phyloP scores from a whole-genome alignment of 495 filamentous ascomycete species.

The Hypoxylon rickii region DNA sequence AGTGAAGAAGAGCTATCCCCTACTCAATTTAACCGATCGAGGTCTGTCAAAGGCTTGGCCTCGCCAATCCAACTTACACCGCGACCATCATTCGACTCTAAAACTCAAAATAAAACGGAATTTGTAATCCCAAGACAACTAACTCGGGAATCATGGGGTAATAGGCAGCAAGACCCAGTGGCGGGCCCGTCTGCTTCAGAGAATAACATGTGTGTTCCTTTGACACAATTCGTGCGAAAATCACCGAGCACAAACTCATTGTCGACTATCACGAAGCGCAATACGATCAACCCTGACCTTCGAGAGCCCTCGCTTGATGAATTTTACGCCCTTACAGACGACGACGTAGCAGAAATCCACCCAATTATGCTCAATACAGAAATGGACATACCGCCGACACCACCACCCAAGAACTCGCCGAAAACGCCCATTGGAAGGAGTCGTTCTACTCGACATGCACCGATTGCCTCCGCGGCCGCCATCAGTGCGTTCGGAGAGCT shows the following conservation, averaged over 20 bases:
- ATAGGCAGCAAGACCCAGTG: slow-evolving; percentile 19
- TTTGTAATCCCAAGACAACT: background rate
- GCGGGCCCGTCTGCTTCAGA: background rate
- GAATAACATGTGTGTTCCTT: slow-evolving; percentile 1
- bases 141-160: slow-evolving; percentile 34
- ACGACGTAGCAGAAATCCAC: slow-evolving; percentile 49
- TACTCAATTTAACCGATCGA: background rate
- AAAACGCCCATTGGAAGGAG: slow-evolving; percentile 37
- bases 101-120: background rate
- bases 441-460: slow-evolving; percentile 29
- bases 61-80: slow-evolving; percentile 16
- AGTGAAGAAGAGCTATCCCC: slow-evolving; percentile 7
- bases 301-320: slow-evolving; percentile 51
- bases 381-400: slow-evolving; percentile 21
- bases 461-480: slow-evolving; percentile 38
- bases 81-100: slow-evolving; percentile 9
- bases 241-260: slow-evolving; percentile 29
- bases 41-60: slow-evolving; percentile 2
- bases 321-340: slow-evolving; percentile 51
- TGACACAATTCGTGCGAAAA: slow-evolving; percentile 22
- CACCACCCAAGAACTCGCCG: slow-evolving; percentile 23
- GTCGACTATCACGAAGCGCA: slow-evolving; percentile 9
- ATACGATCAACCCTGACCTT: slow-evolving; percentile 25
- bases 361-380: slow-evolving; percentile 13
- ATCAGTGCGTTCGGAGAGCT: slow-evolving; percentile 23